phyloP scores from a whole-genome alignment of 306 rosid species.

The Sphenostylis stenocarpa region DNA sequence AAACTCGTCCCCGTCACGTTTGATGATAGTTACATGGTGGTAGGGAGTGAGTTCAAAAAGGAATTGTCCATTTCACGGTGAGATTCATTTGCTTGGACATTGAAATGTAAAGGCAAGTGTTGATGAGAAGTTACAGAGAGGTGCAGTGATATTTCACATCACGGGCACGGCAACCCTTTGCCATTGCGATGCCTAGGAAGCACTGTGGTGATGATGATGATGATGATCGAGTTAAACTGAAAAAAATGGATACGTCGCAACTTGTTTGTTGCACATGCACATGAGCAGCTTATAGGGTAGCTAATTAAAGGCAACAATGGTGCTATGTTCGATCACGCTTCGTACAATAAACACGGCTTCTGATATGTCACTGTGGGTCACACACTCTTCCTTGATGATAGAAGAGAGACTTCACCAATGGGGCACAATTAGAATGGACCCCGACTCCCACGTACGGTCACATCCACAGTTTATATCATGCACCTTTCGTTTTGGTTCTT shows the following conservation, averaged over 20 bases:
- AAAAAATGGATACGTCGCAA: neutral
- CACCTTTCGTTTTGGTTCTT: neutral
- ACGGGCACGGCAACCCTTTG: neutral
- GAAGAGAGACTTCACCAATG: constrained; percentile 12
- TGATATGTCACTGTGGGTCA: constrained; percentile 38
- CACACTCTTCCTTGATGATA: neutral
- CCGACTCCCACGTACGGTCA: constrained; percentile 32
- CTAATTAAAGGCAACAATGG: neutral
- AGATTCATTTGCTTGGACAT: neutral
- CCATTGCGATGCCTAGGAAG: no score
- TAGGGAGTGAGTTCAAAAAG: neutral
- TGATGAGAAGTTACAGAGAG: constrained; percentile 34
- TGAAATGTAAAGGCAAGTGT: neutral
- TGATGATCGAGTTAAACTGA: no score
- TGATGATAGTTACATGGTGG: neutral
- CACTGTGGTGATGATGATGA: no score
- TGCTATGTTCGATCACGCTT: constrained; percentile 8
- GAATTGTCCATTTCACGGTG: neutral
- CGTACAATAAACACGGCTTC: neutral
- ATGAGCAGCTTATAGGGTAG: neutral
- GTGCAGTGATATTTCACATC: constrained; percentile 29
- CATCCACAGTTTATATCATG: constrained; percentile 11
- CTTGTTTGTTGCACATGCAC: constrained; percentile 14
- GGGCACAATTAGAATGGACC: neutral
- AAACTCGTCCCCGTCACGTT: neutral